Percentiles rank a stretch among this genome's conserved stretches.
phyloP scores from a whole-genome alignment of 2,329 filamentous ascomycete species.

The Botrytis aclada region DNA sequence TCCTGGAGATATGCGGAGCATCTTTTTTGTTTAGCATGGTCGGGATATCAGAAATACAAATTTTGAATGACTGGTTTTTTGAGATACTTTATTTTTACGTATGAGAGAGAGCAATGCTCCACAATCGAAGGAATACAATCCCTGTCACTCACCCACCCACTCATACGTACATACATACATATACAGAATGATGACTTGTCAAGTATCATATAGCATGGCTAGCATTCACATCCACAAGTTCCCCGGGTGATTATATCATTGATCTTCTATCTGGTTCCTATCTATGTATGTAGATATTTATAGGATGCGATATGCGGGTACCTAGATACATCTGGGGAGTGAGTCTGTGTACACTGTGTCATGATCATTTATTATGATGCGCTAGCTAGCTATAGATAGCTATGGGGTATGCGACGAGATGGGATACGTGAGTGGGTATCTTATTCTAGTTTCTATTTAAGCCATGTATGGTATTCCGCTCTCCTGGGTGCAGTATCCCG shows the following conservation, averaged over 20 bases:
- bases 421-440: background rate
- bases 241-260: background rate
- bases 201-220: background rate
- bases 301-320: background rate
- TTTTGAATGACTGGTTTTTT: background rate
- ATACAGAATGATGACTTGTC: background rate
- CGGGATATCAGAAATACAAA: background rate
- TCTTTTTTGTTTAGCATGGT: background rate
- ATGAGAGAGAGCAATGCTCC: background rate
- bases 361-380: background rate
- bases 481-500: too few relatives aligned
- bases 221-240: background rate
- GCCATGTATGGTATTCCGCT: background rate
- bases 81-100: background rate
- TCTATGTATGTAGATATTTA: background rate
- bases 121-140: background rate
- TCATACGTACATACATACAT: background rate
- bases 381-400: background rate
- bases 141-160: background rate
- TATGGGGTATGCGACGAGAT: background rate
- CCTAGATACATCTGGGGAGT: background rate
- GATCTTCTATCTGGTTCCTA: background rate
- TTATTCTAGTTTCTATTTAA: background rate
- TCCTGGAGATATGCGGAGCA: background rate
- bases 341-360: background rate